Evolutionary conservation across 1,284 basidiomycete genomes (phyloP), one percentile per base, ranked within the genome.

Genomic region (Inonotus hispidus): DNA sequence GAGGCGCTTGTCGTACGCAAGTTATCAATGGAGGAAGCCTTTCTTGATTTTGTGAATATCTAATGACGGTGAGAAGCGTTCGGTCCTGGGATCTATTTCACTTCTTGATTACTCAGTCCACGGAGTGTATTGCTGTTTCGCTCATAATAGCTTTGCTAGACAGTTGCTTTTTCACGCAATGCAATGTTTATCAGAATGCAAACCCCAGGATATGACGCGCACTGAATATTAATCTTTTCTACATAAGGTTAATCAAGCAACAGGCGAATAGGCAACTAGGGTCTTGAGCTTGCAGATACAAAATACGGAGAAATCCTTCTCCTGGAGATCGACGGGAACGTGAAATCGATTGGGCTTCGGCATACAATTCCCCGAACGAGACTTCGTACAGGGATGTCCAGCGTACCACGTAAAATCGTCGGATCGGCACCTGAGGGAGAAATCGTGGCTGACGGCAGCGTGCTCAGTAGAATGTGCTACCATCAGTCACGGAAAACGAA

Each of bases 1-100:
- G 89, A 92, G 69, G 89, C 82, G 1, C 77, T 92, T 32, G 85
- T 92, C 2, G 84, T 90, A 14, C 77, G 87, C 55, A 88, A 91
- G 71, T 75, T 89, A 73, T 84, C 84, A 10, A 67, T 87, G 2
- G 85, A 87, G 60, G 89, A 90, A 68, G 84, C 78, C 8, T 90
- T 85, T 70, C 70, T 90, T 61, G 87, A 90, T 70, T 89, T 91
- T 68, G 82, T 80, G 8, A 83, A 83, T 4, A 87, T 90, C 66
- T 85, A 60, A 73, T 53, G 16, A 21, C 74, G 39, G 14, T 79
- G 68, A 75, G 53, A 53, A 37, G 43, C 35, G 52, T 2, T 25
- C 41, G 8, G 41, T 23, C n/a, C 54, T 46, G 19, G n/a, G 38
- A 32, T 25, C 16, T 56, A 41, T 47, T 43, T 16, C 7, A n/a